Evolutionary conservation across 192 early-diverging fungal genomes (phyloP).

Genomic region (Pecoramyces ruminantium): DNA sequence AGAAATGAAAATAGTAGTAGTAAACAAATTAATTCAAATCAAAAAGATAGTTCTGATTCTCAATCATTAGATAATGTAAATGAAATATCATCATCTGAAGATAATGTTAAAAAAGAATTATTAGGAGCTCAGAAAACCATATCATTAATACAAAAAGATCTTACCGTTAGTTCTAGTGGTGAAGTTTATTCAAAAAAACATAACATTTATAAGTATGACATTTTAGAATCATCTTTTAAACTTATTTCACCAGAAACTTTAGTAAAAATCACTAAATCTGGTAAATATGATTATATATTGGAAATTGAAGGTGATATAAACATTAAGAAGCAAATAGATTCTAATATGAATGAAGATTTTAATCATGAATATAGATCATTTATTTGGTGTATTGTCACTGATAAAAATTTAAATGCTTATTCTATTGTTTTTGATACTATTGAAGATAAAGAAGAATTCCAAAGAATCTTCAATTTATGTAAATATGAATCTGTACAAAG

Average conservation of each 20-base stretch:
- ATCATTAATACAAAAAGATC: neutral
- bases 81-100: neutral
- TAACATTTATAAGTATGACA: neutral
- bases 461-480: neutral
- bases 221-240: neutral
- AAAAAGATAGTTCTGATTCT: neutral
- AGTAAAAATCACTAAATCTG: constrained; percentile 12
- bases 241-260: constrained; percentile 7
- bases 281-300: constrained; percentile 35
- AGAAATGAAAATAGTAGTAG: neutral
- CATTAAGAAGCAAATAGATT: constrained; percentile 34
- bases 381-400: constrained; percentile 40
- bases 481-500: neutral
- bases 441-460: neutral
- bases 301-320: constrained; percentile 20
- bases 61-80: neutral
- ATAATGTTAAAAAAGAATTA: neutral
- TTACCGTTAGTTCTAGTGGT: neutral
- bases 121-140: neutral
- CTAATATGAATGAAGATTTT: constrained; percentile 64
- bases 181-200: neutral
- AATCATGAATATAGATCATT: constrained; percentile 51
- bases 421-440: neutral
- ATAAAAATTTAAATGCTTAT: neutral
- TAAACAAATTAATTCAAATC: neutral